A percentile compares a stretch with the other conserved stretches of the same genome.
Evolutionary conservation across 2,329 filamentous ascomycete species (phyloP).

Genomic region (Sclerotinia nivalis): DNA sequence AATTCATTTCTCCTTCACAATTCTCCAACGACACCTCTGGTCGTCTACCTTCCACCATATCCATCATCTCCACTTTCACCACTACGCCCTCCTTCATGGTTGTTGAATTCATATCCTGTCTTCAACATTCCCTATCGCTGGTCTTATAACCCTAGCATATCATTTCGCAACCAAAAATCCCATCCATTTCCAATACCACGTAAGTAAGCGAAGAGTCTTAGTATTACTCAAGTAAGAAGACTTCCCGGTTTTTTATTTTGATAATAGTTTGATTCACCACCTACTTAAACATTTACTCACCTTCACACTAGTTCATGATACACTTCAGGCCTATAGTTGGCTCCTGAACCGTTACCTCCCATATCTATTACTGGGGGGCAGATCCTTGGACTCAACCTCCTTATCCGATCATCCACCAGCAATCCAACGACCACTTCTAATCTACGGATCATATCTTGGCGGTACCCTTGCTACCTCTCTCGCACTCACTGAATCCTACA

Average conservation of each 20-base stretch:
- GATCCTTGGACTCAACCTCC: background rate
- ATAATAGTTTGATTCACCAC: background rate
- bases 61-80: constrained; percentile 44
- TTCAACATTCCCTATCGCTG: constrained; percentile 63
- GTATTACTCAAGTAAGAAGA: background rate
- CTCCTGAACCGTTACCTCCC: constrained; percentile 31
- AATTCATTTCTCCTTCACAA: constrained; percentile 34
- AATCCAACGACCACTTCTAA: constrained; percentile 42
- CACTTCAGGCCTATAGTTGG: constrained; percentile 50
- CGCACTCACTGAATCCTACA: constrained; percentile 55
- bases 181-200: constrained; percentile 19
- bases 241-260: background rate
- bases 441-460: constrained; percentile 60
- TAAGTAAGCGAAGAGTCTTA: background rate
- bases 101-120: constrained; percentile 43
- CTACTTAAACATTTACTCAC: constrained; percentile 21
- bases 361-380: constrained; percentile 19
- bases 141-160: constrained; percentile 39
- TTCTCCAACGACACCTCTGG: constrained; percentile 46
- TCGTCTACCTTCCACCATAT: constrained; percentile 57
- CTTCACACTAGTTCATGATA: constrained; percentile 60
- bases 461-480: constrained; percentile 58
- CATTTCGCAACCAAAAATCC: background rate
- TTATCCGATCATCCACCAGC: constrained; percentile 16
- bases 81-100: constrained; percentile 44